Evolutionary conservation across 371 early-diverging fungal genomes (phyloP), one percentile per base, ranked within the genome.

Genomic region (Mortierella sp.): DNA sequence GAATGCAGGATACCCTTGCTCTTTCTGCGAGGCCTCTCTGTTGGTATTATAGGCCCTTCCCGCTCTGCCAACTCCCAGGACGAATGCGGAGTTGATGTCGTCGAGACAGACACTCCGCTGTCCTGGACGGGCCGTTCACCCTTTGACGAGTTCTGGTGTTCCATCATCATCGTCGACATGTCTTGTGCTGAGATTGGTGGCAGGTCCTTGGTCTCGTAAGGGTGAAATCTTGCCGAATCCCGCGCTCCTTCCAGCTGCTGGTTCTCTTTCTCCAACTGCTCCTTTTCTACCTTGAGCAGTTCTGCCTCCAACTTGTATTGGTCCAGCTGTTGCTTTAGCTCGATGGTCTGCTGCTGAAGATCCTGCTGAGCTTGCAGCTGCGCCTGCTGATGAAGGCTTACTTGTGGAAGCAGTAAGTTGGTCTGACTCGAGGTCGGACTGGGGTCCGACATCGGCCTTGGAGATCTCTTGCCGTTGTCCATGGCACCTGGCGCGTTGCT

Each of bases 391-490:
- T 56, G 51, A 24, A 57, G 24, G 23, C 42, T 57, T 19, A 47
- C 48, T 15, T 64, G 60, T 26, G 72, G 64, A 11, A 60, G 34
- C 15, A 62, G 27, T 4, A 72, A 42, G 46, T 72, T 72, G 30
- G 62, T 58, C 44, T 72, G 72, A 30, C 68, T 75, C 19, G 76
- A 60, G 2, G 64, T 54, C 12, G 75, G 75, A 47, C 75, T 75
- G 3, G 75, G 75, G 23, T 75, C 75, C 1, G 75, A 75, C 75
- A 75, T 75, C n/a, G 75, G 75, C 23, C 75, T 52, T 1, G 75
- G 75, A 4, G 75, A 75, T 48, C 56, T 46, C 56, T 68, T 67
- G 58, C 75, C 75, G 26, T 42, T 56, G 30, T 75, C 75, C 58
- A 50, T 48, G 30, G 49, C 34, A 3, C 26, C 23, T 1, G 43